These are phyloP conservation scores for Meira nashicola DNA, from an alignment of 1,284 basidiomycete species.

Conservation along the genomic window DNA sequence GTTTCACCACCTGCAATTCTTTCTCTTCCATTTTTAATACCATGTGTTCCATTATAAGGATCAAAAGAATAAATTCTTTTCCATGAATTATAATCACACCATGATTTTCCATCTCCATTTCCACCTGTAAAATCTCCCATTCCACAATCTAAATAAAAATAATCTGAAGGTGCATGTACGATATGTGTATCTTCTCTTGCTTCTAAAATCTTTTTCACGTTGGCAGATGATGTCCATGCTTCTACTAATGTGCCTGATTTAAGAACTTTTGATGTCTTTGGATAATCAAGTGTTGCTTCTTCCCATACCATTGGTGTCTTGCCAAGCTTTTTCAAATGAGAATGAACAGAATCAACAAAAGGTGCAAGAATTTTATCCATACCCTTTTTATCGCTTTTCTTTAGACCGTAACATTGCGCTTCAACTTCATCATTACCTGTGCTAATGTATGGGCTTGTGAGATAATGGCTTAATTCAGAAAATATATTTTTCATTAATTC, in stretches of 20 bases:
- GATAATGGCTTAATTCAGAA: constrained; percentile 49
- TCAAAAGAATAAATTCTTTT: constrained; percentile 67
- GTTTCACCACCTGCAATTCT: constrained; percentile 68
- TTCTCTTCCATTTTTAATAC: constrained; percentile 53
- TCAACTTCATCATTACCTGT: constrained; percentile 72
- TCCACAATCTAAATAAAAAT: constrained; percentile 69
- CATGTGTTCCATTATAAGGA: constrained; percentile 54
- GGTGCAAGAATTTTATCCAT: constrained; percentile 54
- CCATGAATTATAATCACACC: constrained; percentile 53
- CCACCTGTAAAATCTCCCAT: constrained; percentile 72
- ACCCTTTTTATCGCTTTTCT: constrained; percentile 23
- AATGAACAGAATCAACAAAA: constrained; percentile 63
- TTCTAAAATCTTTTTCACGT: constrained; percentile 63
- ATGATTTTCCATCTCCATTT: constrained; percentile 59
- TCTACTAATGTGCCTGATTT: constrained; percentile 67
- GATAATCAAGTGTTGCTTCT: constrained; percentile 54
- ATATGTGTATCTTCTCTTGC: constrained; percentile 66
- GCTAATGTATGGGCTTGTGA: constrained; percentile 65
- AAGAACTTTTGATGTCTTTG: constrained; percentile 55
- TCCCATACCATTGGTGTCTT: constrained; percentile 71
- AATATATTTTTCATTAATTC: constrained; percentile 54
- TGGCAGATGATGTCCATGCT: constrained; percentile 66
- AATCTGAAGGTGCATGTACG: constrained; percentile 59
- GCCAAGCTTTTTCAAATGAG: constrained; percentile 54
- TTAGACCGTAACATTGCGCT: constrained; percentile 6